Conservation (phyloP, 2,329 filamentous ascomycete genomes). For the Aspergillus sp. region DNA sequence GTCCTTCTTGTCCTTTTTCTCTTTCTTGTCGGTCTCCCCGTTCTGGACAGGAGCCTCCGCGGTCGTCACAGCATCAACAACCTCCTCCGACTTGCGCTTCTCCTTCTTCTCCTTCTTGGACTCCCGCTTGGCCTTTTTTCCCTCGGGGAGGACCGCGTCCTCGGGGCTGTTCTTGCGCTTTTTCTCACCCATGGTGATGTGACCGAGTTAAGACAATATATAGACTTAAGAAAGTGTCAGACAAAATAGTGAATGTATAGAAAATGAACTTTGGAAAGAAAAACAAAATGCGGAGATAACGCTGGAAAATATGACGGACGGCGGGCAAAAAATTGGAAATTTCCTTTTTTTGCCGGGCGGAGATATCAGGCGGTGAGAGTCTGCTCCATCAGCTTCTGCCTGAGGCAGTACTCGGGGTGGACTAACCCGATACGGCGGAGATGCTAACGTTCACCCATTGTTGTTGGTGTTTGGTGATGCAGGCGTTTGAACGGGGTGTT, state of each 20-base stretch:
- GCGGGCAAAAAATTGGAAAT: constrained; percentile 24
- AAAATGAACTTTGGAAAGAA: neutral
- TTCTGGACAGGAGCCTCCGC: constrained; percentile 16
- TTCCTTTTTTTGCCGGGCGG: constrained; percentile 29
- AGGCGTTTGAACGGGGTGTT: too few relatives aligned
- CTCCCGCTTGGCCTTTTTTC: constrained; percentile 35
- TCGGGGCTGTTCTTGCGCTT: constrained; percentile 36
- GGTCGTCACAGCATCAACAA: constrained; percentile 8
- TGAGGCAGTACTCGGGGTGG: too few relatives aligned
- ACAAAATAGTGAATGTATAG: neutral
- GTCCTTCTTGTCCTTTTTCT: constrained; percentile 28
- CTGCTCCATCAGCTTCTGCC: too few relatives aligned
- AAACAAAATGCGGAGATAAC: constrained; percentile 3
- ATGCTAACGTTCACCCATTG: too few relatives aligned
- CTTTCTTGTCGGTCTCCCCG: constrained; percentile 29
- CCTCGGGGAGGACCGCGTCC: constrained; percentile 27
- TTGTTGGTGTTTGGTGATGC: too few relatives aligned
- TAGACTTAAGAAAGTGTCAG: neutral
- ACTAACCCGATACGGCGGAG: too few relatives aligned
- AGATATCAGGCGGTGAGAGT: constrained; percentile 22
- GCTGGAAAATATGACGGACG: constrained; percentile 3
- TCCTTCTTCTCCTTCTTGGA: constrained; percentile 27
- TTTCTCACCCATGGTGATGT: constrained; percentile 34
- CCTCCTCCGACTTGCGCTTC: constrained; percentile 13
- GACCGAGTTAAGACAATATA: neutral